Evolutionary conservation across 2,329 filamentous ascomycete species (phyloP).

Genomic region (Hirsutella minnesotensis): DNA sequence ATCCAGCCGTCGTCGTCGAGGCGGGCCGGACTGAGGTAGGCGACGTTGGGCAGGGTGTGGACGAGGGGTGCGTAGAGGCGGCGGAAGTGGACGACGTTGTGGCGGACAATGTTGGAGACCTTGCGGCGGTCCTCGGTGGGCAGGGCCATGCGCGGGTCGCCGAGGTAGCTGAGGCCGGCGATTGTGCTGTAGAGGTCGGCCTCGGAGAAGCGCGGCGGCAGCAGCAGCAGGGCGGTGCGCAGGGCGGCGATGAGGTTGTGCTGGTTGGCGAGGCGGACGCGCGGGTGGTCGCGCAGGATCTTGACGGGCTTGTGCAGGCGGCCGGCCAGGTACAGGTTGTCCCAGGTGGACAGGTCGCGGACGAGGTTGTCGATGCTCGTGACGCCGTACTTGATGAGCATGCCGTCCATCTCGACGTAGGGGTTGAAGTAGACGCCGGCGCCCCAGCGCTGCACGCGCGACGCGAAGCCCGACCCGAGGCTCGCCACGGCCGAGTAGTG

Average conservation of each 20-base stretch:
- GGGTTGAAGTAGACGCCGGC: slow-evolving; percentile 98
- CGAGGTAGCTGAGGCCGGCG: slow-evolving; percentile 83
- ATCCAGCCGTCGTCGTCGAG: slow-evolving; percentile 28
- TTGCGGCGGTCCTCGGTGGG: slow-evolving; percentile 87
- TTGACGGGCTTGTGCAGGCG: slow-evolving; percentile 96
- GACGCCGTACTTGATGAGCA: slow-evolving; percentile 94
- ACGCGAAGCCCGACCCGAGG: slow-evolving; percentile 75
- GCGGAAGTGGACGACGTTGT: slow-evolving; percentile 86
- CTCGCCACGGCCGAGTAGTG: slow-evolving; percentile 84
- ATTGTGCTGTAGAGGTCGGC: slow-evolving; percentile 83
- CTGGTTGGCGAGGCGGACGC: slow-evolving; percentile 87
- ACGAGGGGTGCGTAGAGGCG: slow-evolving; percentile 84
- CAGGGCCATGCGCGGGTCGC: slow-evolving; percentile 89
- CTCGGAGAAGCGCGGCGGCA: slow-evolving; percentile 78
- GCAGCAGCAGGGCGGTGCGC: slow-evolving; percentile 75
- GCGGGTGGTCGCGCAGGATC: slow-evolving; percentile 87
- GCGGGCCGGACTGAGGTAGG: slow-evolving; percentile 49
- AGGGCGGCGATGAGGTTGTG: slow-evolving; percentile 88
- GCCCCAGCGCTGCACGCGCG: slow-evolving; percentile 79
- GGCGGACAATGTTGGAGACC: slow-evolving; percentile 83
- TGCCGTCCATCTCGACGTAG: slow-evolving; percentile 87
- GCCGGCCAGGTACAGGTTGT: slow-evolving; percentile 91
- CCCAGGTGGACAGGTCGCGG: slow-evolving; percentile 78
- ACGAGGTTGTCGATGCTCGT: slow-evolving; percentile 88
- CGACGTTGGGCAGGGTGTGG: slow-evolving; percentile 78